phyloP scores from a whole-genome alignment of 2,329 filamentous ascomycete species.

The Sclerotinia nivalis region DNA sequence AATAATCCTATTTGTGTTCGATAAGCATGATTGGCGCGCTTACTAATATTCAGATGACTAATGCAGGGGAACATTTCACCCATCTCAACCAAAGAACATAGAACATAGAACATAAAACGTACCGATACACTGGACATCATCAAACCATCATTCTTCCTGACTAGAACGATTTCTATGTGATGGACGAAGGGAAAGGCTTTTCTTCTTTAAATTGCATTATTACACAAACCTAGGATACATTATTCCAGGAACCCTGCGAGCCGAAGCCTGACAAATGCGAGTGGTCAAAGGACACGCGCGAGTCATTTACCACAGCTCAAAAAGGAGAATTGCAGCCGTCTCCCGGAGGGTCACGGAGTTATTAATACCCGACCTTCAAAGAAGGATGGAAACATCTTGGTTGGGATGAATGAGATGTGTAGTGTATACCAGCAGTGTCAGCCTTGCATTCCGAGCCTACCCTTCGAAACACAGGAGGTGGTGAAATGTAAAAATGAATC shows the following conservation, averaged over 20 bases:
- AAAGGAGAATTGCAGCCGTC: background rate
- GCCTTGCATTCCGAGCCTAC: too few species aligned
- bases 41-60: background rate
- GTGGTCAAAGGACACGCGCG: background rate
- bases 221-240: slow-evolving; percentile 18
- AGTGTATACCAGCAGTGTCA: too few species aligned
- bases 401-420: too few species aligned
- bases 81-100: background rate
- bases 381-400: background rate
- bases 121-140: background rate
- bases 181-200: background rate
- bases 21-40: background rate
- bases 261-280: background rate
- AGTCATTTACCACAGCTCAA: background rate
- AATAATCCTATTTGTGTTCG: too few species aligned
- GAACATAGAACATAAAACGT: background rate
- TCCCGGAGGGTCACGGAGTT: background rate
- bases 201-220: slow-evolving; percentile 23
- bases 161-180: background rate
- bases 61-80: background rate
- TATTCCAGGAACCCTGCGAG: slow-evolving; percentile 26
- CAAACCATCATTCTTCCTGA: too few species aligned
- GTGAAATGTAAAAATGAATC: too few species aligned
- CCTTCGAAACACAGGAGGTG: too few species aligned
- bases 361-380: background rate